Evolutionary conservation across 2,329 filamentous ascomycete genomes (phyloP), one percentile per base, ranked within the genome.

Genomic region (Colletotrichum sp.): DNA sequence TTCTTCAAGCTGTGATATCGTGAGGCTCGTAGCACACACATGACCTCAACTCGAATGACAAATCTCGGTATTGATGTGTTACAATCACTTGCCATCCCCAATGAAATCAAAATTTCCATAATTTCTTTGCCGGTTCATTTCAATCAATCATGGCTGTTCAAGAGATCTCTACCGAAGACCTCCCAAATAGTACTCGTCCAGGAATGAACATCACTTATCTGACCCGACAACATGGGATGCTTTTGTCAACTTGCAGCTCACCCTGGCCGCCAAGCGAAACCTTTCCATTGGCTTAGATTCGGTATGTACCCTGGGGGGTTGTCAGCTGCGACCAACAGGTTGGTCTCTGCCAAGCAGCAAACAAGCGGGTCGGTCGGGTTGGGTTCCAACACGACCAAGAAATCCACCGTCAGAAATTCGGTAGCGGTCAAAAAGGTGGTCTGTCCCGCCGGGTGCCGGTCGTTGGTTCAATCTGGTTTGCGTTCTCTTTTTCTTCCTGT

Each of bases 121-220:
- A n/a, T 44, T 8, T 6, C 39, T 44, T n/a, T 2, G 0, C 18
- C 6, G 3, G 0, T 44, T 18, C 18, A 6, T n/a, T 44, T 0
- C 2, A 1, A 44, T 44, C 18, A n/a, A n/a, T n/a, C n/a, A n/a
- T n/a, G n/a, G 1, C 39, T 18, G 8, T 1, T 44, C 39, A 2
- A 6, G 16, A 2, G 9, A 39, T n/a, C 5, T 44, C 18, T 44
- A n/a, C 3, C 6, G 1, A 0, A n/a, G 8, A 44, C 10, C 0
- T 44, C 39, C 1, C 5, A 8, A 18, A 39, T 4, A 8, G 8
- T 39, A 18, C 18, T 10, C 12, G 18, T 44, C 18, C 8, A n/a
- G 39, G 1, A 44, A 44, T 6, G 18, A 1, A n/a, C 5, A 44
- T n/a, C 39, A 44, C 44, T 10, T 48, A 6, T 48, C n/a, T 48